Evolutionary conservation across 2,329 filamentous ascomycete genomes (phyloP), one percentile per base, ranked within the genome.

Genomic region (Coniochaeta sp.): DNA sequence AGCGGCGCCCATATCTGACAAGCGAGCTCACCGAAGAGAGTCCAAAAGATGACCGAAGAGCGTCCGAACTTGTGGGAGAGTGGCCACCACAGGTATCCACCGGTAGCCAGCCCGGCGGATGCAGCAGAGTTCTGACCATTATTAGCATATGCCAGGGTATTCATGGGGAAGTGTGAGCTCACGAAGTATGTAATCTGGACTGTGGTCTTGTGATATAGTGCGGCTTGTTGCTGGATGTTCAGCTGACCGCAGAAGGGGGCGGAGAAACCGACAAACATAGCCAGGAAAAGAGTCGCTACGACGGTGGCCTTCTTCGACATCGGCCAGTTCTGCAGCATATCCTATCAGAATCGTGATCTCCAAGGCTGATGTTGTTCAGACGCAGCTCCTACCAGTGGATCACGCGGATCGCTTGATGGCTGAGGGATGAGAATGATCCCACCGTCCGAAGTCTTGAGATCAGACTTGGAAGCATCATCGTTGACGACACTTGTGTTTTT

Each of bases 11-110:
- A 77, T 34, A 76, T 65, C 59, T 75, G 71, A 42, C 70, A 70
- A 24, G 66, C 64, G 4, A 76, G 63, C 16, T 68, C 68, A n/a
- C 64, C 70, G 12, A 76, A 61, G 9, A 76, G 57, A 44, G 70
- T 72, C 71, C 72, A 76, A 64, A 77, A 72, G 19, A 76, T 74
- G 28, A 73, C 66, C 1, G 73, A 70, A 58, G 70, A 71, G 38
- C 74, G 71, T 28, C 74, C 74, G 17, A 75, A 64, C 6, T 68
- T 65, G 57, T 70, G 66, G 1, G 72, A 70, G 4, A 76, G 62
- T 0, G 75, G 74, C 12, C 71, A 71, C 55, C 73, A 71, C 60
- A 77, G 70, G 59, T 75, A 73, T 2, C 71, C 71, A 2, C 74
- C 74, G 1, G 68, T 68, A 6, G 71, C 72, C 59, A 75, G 67